A percentile compares a stretch with the other conserved stretches of the same genome.
Conservation (phyloP, 2,329 filamentous ascomycete species). For the Chaetomium globosum region DNA sequence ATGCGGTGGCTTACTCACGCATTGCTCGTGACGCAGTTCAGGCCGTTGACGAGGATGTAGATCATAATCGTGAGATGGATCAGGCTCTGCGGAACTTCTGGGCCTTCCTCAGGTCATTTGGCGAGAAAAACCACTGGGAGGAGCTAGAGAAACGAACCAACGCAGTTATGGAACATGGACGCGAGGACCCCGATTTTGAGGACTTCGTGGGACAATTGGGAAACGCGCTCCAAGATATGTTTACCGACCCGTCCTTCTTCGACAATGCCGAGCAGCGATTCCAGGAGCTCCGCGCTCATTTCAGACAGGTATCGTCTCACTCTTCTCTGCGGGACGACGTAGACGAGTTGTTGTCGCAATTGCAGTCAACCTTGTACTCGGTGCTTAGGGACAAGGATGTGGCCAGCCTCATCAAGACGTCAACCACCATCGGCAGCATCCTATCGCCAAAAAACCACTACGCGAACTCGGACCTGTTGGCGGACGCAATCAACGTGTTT, state of each 20-base stretch:
- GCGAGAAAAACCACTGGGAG: constrained; percentile 74
- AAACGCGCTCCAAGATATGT: constrained; percentile 73
- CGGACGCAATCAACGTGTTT: constrained; percentile 78
- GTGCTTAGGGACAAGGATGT: constrained; percentile 74
- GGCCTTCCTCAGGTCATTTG: constrained; percentile 78
- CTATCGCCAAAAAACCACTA: constrained; percentile 67
- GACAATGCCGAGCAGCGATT: constrained; percentile 67
- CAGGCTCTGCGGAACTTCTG: constrained; percentile 78
- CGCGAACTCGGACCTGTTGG: constrained; percentile 70
- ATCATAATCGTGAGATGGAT: constrained; percentile 74
- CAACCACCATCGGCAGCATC: constrained; percentile 67
- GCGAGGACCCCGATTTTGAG: constrained; percentile 82
- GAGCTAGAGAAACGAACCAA: constrained; percentile 69
- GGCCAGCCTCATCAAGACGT: constrained; percentile 67
- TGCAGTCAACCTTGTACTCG: constrained; percentile 67
- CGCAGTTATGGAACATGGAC: constrained; percentile 70
- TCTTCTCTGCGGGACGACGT: constrained; percentile 73
- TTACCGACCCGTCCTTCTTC: constrained; percentile 85
- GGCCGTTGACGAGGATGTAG: constrained; percentile 69
- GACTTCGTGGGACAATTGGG: constrained; percentile 72
- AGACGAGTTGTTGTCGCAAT: constrained; percentile 69
- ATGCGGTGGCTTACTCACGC: constrained; percentile 75
- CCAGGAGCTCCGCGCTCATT: constrained; percentile 54
- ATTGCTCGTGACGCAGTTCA: constrained; percentile 68
- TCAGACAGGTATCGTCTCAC: constrained; percentile 66